Percentiles rank a stretch among this genome's conserved stretches.
These are phyloP conservation scores for Eucommia ulmoides DNA, from an alignment of 257 asterid species.

Conservation along the genomic window DNA sequence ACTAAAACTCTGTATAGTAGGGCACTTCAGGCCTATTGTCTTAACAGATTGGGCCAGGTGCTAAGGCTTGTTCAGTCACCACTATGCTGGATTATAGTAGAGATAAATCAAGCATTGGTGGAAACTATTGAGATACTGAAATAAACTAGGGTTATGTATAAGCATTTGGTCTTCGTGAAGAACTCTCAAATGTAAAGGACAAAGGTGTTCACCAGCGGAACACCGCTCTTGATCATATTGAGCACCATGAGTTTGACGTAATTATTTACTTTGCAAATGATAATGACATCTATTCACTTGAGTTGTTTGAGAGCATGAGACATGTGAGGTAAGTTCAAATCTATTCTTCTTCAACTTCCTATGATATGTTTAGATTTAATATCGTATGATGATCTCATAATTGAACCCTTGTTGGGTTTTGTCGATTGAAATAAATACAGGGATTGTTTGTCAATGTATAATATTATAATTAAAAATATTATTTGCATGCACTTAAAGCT, in stretches of 20 bases:
- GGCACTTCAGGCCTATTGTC: conserved; percentile 62
- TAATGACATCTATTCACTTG: conserved; percentile 67
- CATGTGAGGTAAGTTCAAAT: conserved; percentile 80
- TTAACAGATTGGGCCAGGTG: conserved; percentile 78
- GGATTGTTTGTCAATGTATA: too few relatives aligned
- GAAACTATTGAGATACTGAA: conserved; percentile 80
- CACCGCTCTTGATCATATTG: conserved; percentile 82
- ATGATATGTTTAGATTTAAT: too few relatives aligned
- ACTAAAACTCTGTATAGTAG: too few relatives aligned
- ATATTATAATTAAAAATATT: too few relatives aligned
- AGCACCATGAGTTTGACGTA: conserved; percentile 78
- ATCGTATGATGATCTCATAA: too few relatives aligned
- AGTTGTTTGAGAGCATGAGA: conserved; percentile 69
- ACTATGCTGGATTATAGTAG: conserved; percentile 90
- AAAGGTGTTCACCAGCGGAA: conserved; percentile 84
- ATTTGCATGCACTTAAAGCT: too few relatives aligned
- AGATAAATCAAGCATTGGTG: conserved; percentile 56
- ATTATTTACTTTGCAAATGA: conserved; percentile 91
- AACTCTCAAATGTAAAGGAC: conserved; percentile 61
- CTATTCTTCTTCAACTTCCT: too few relatives aligned
- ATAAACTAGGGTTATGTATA: conserved; percentile 60
- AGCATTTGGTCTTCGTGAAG: conserved; percentile 64
- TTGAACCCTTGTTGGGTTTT: too few relatives aligned
- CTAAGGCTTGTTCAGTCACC: conserved; percentile 70
- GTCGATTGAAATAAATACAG: too few relatives aligned